Conservation (phyloP, 2,329 filamentous ascomycete genomes). For the Paracorniculantispora psalliotae region DNA sequence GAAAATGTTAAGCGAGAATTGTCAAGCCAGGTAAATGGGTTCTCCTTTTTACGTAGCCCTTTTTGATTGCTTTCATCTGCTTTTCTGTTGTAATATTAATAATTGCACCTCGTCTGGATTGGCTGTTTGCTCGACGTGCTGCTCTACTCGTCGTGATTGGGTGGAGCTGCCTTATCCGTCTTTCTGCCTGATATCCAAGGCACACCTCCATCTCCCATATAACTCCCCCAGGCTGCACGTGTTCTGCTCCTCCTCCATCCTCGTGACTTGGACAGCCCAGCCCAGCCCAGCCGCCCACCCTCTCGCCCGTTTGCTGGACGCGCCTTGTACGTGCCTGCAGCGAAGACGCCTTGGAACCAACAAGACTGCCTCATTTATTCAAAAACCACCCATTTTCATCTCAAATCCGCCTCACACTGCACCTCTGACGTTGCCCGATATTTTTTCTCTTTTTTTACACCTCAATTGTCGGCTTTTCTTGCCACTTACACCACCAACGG, state of each 20-base stretch:
- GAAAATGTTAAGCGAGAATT: background rate
- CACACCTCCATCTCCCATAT: slow-evolving; percentile 23
- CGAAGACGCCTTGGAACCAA: background rate
- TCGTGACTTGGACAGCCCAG: slow-evolving; percentile 31
- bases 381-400: background rate
- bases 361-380: slow-evolving; percentile 16
- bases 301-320: slow-evolving; percentile 6
- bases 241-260: slow-evolving; percentile 32
- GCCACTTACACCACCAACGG: slow-evolving; percentile 13
- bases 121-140: background rate
- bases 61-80: background rate
- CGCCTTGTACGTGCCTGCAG: background rate
- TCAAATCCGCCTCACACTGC: background rate
- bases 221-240: slow-evolving; percentile 36
- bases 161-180: background rate
- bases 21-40: too few relatives aligned
- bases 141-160: background rate
- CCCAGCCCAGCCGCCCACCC: slow-evolving; percentile 2
- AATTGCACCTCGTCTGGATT: background rate
- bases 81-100: too few relatives aligned
- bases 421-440: background rate
- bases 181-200: background rate
- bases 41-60: background rate
- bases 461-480: slow-evolving; percentile 12
- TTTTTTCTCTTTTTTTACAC: slow-evolving; percentile 5